Base-by-base conservation (phyloP, 495 filamentous ascomycete genomes). In the Penicillium diatomitis region DNA sequence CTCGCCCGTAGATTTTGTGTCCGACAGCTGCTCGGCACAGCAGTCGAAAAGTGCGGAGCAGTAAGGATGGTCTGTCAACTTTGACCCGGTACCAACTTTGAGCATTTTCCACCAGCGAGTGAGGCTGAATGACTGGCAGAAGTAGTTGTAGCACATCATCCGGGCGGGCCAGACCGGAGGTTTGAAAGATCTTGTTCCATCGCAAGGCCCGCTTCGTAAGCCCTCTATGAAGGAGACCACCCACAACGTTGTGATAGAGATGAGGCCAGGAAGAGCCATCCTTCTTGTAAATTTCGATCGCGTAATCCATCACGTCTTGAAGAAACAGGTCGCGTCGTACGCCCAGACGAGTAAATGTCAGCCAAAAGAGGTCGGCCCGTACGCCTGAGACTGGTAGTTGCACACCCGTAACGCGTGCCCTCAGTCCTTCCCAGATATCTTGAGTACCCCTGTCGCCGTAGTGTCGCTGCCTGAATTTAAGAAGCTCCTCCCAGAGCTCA, bases 341-440 rank as follows among this genome's bases (percentile, higher is more conserved):
- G 1, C 74, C 78, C 38, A 75, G 47, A 27, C 71, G 55, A 46
- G 82, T 58, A 50, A 85, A 76, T 36, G 65, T 71, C 11, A 62
- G 56, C 83, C 83, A 87, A 0, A 85, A 66, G 47, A 67, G 64
- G 38, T 78, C 64, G 20, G 79, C 81, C n/a, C 59, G 39, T 32
- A 57, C 58, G 11, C 76, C 78, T 1, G 41, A 47, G 0, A 72
- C 68, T 28, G 81, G 80, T 4, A 86, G 52, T 8, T 60, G 37
- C 4, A 71, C 52, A 0, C 51, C 63, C 35, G 58, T 64, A 29
- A 80, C 48, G 12, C 73, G 68, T 8, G 62, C 52, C 27, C 73
- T 72, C 49, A 90, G 64, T 3, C 75, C 79, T 44, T 74, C 63
- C 80, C 83, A 92, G 35, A 89, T 82, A 35, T 70, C 68, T 10